Evolutionary conservation across 2,329 filamentous ascomycete genomes (phyloP).

Genomic region (Beauveria sp.): DNA sequence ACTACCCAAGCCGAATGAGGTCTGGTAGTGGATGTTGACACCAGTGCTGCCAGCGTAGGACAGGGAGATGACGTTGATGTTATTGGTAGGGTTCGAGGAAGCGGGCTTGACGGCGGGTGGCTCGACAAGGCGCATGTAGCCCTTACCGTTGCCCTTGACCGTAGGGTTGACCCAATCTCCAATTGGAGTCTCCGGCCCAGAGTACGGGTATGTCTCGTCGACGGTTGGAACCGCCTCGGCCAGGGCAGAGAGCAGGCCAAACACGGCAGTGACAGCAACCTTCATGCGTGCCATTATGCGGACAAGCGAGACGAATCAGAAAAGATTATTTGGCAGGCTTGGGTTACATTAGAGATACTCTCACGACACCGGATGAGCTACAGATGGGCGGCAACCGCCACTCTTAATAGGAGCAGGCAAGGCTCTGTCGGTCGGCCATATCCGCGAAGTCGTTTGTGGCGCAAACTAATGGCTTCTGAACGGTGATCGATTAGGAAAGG

Average conservation of each 20-base stretch:
- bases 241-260: conserved; percentile 10
- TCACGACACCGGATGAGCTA: background rate
- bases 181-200: conserved; percentile 38
- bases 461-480: background rate
- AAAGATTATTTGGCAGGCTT: background rate
- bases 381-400: background rate
- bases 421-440: background rate
- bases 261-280: background rate
- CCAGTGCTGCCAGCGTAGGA: conserved; percentile 37
- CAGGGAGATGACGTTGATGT: conserved; percentile 43
- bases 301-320: background rate
- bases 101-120: conserved; percentile 40
- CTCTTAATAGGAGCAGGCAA: background rate
- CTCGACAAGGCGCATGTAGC: conserved; percentile 42
- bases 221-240: conserved; percentile 19
- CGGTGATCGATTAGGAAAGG: background rate
- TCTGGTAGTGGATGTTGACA: conserved; percentile 47
- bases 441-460: background rate
- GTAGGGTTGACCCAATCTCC: conserved; percentile 44
- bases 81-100: conserved; percentile 37
- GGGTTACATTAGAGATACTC: background rate
- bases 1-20: conserved; percentile 42
- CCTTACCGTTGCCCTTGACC: conserved; percentile 44
- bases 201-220: conserved; percentile 39
- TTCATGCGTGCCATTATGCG: background rate